Conservation (phyloP, 345 rosid genomes). For the Noccaea caerulescens region DNA sequence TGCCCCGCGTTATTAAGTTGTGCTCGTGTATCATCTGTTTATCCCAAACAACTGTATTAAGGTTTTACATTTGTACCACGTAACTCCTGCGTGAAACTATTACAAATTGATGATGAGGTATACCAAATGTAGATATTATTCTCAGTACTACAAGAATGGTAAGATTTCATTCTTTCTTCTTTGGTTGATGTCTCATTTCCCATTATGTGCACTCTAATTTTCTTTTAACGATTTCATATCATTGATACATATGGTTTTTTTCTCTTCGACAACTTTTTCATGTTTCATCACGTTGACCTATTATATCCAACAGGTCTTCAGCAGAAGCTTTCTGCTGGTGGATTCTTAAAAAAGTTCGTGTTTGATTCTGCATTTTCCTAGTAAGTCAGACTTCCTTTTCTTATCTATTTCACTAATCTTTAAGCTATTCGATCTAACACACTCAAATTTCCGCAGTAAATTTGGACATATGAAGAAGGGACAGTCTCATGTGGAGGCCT, state of each 20-base stretch:
- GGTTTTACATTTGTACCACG: background rate
- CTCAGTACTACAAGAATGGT: background rate
- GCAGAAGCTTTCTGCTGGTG: constrained; percentile 77
- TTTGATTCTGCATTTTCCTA: constrained; percentile 73
- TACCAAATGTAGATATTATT: constrained; percentile 11
- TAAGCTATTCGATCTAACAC: constrained; percentile 32
- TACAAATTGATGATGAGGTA: constrained; percentile 3
- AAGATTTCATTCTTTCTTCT: constrained; percentile 2
- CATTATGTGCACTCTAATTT: background rate
- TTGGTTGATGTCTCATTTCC: background rate
- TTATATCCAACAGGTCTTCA: constrained; percentile 63
- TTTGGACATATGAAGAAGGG: constrained; percentile 68
- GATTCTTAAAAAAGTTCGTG: constrained; percentile 57
- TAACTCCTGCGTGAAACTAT: constrained; percentile 26
- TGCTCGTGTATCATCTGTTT: constrained; percentile 17
- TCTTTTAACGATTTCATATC: background rate
- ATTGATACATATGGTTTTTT: background rate
- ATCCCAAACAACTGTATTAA: constrained; percentile 4
- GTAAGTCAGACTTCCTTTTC: constrained; percentile 55
- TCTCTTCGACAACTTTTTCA: background rate
- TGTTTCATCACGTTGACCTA: constrained; percentile 10
- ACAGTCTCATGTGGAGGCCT: constrained; percentile 61
- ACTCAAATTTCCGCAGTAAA: constrained; percentile 60
- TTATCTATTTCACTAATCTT: constrained; percentile 8
- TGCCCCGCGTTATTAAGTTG: background rate